These are phyloP conservation scores for Hanseniaspora lachancei DNA, from an alignment of 805 yeast genomes.

Conservation along the genomic window DNA sequence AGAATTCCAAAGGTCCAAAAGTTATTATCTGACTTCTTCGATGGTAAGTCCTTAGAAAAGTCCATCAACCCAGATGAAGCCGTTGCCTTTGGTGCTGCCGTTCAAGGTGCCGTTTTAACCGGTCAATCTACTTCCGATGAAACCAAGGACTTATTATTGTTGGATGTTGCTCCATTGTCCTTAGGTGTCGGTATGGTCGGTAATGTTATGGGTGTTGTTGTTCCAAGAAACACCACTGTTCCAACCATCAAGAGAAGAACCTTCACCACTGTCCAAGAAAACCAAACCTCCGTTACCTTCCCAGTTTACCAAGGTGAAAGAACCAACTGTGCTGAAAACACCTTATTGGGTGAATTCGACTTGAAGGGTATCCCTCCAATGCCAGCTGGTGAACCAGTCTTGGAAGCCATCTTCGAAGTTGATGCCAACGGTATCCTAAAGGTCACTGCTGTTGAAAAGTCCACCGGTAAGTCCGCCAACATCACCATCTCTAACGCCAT, in stretches of 20 bases:
- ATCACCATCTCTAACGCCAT: slow-evolving; percentile 98
- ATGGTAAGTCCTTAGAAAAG: slow-evolving; percentile 93
- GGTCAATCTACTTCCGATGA: slow-evolving; percentile 83
- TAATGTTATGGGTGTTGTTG: slow-evolving; percentile 96
- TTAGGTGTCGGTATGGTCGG: slow-evolving; percentile 99
- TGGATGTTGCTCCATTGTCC: slow-evolving; percentile 96
- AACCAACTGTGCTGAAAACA: slow-evolving; percentile 95
- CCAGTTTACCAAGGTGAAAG: slow-evolving; percentile 99
- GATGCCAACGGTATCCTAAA: slow-evolving; percentile 99
- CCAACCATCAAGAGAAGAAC: slow-evolving; percentile 99
- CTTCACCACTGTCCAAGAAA: slow-evolving; percentile 96
- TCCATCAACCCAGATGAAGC: slow-evolving; percentile 99
- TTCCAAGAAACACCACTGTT: slow-evolving; percentile 98
- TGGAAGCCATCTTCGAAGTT: slow-evolving; percentile 96
- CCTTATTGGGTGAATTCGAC: slow-evolving; percentile 96
- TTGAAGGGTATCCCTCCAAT: slow-evolving; percentile 95
- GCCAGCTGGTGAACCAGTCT: slow-evolving; percentile 98
- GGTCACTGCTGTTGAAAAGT: slow-evolving; percentile 97
- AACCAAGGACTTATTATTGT: slow-evolving; percentile 86
- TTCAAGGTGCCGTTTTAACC: slow-evolving; percentile 96
- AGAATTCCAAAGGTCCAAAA: slow-evolving; percentile 98
- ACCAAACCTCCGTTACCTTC: slow-evolving; percentile 97
- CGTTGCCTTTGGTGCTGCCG: slow-evolving; percentile 99
- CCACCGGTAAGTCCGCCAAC: slow-evolving; percentile 96
- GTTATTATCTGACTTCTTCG: slow-evolving; percentile 85